Evolutionary conservation across 208 protist genomes (phyloP).

Genomic region (Leptomonas pyrrhocoris): DNA sequence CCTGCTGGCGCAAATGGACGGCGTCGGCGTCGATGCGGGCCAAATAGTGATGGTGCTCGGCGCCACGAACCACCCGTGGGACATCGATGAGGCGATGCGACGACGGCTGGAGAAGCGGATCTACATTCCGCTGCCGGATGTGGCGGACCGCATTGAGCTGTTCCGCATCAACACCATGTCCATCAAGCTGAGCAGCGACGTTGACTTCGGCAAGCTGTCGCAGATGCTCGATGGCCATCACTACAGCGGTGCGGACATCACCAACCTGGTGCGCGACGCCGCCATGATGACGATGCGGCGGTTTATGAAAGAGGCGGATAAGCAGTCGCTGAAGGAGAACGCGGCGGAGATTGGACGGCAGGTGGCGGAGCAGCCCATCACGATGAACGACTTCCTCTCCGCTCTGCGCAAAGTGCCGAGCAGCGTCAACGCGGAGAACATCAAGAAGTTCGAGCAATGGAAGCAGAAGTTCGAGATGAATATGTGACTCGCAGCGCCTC

Average conservation of each 20-base stretch:
- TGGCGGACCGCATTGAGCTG: conserved; percentile 74
- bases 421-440: conserved; percentile 84
- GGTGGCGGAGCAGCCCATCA: conserved; percentile 83
- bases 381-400: conserved; percentile 84
- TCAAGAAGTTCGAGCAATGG: conserved; percentile 89
- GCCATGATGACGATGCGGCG: conserved; percentile 94
- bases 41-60: conserved; percentile 94
- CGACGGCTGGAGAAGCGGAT: conserved; percentile 93
- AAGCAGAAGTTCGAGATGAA: conserved; percentile 90
- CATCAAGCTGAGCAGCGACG: conserved; percentile 73
- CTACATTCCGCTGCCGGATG: conserved; percentile 91
- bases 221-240: conserved; percentile 78
- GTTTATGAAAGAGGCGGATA: conserved; percentile 83
- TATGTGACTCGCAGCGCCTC: too few relatives aligned
- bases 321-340: conserved; percentile 67
- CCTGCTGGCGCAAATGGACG: conserved; percentile 98
- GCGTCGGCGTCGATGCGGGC: conserved; percentile 70
- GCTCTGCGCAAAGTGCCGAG: conserved; percentile 87
- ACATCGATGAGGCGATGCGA: conserved; percentile 93
- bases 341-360: conserved; percentile 79
- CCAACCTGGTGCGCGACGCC: conserved; percentile 89
- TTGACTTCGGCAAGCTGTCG: conserved; percentile 79
- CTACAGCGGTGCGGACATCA: conserved; percentile 93
- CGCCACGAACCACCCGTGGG: conserved; percentile 93
- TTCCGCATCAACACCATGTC: conserved; percentile 83